Base-by-base conservation (phyloP, 2,329 filamentous ascomycete species). In the Nannizzia gypsea region DNA sequence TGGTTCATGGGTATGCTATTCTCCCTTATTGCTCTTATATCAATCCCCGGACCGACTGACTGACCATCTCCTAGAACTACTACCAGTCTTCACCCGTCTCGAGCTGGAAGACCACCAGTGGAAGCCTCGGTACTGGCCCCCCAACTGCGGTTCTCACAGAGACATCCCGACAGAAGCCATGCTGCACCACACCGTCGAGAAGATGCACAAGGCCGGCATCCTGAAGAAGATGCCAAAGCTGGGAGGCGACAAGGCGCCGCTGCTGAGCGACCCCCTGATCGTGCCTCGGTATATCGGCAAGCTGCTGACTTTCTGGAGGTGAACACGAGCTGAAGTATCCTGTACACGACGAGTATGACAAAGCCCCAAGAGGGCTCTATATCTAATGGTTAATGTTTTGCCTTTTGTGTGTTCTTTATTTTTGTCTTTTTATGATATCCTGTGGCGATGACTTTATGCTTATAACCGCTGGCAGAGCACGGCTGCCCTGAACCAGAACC, bases 101-200 rank as follows among this genome's bases (percentile, higher is more conserved):
- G 72, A 74, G 59, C 67, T 72, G 22, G 69, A 72, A 60, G 56
- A 69, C 0, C 70, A 67, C 2, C 68, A 69, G 63, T 74, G 72
- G 72, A 64, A 72, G 11, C 68, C 69, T 1, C 66, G 68, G 6
- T 67, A 69, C 60, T 66, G 67, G 54, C 71, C 71, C n/a, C 71
- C 72, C 8, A 73, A 72, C 60, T 60, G 70, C 34, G 72, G 72
- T 1, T 66, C 71, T 2, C 50, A 63, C 3, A 64, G 72, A 48
- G 72, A 74, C 59, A 67, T 73, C 22, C 71, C 72, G 5, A 22
- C 42, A 2, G 66, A 68, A 22, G 71, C 70, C 6, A 59, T 59
- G 17, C 67, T 74, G 26, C 71, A 74, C 59, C 52, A 56, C 4
- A 70, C 66, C 22, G 70, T 73, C 3, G 61, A 66, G 28, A 62